Conservation (phyloP, 129 eudicot genomes). For the Rutidosis leptorrhynchoides region DNA sequence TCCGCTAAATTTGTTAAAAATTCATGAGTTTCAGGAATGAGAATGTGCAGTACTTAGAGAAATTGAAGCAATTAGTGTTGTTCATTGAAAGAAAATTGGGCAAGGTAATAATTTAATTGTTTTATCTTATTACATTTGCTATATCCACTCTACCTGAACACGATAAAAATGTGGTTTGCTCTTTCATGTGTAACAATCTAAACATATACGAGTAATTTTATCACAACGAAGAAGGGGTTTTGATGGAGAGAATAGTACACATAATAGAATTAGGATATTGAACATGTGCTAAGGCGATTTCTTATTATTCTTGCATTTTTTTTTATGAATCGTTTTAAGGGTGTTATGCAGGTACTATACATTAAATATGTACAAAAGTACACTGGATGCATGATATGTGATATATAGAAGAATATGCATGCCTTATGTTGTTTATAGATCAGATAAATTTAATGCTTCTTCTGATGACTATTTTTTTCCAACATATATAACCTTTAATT, state of each 20-base stretch:
- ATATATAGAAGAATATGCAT: not conserved
- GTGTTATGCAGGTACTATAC: conserved; percentile 8
- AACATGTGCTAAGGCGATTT: not conserved
- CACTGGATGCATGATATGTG: conserved; percentile 1
- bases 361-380: not conserved
- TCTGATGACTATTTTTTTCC: no score
- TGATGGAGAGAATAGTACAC: not conserved
- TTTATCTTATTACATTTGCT: conserved; percentile 4
- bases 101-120: conserved; percentile 49
- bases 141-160: conserved; percentile 6
- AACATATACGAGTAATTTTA: not conserved
- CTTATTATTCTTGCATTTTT: conserved; percentile 13
- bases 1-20: conserved; percentile 7
- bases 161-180: conserved; percentile 3
- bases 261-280: not conserved
- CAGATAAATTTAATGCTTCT: no score
- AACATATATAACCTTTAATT: no score
- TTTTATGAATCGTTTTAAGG: not conserved
- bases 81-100: conserved; percentile 89
- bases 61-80: conserved; percentile 75
- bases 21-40: conserved; percentile 74
- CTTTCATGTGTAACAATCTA: not conserved
- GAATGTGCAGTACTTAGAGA: conserved; percentile 81
- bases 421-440: no score
- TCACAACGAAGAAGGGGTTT: not conserved